These are phyloP conservation scores for Ophiorrhiza pumila DNA, from an alignment of 257 asterid genomes.

Conservation along the genomic window DNA sequence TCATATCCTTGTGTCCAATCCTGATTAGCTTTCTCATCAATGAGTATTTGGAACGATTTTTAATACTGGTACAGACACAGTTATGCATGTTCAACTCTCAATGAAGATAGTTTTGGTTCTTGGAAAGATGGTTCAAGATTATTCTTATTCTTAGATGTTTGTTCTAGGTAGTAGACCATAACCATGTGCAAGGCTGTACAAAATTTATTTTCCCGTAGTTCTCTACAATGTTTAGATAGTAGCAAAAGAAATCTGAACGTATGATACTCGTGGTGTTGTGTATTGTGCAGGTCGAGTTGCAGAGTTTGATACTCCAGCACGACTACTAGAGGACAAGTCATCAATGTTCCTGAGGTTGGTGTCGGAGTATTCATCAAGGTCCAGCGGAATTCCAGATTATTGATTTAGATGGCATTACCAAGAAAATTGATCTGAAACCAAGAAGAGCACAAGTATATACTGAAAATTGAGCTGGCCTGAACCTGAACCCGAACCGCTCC, in stretches of 20 bases:
- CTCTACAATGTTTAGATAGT: no score
- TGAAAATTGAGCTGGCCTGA: constrained; percentile 2
- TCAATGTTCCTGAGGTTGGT: constrained; percentile 97
- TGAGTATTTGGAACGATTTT: background rate
- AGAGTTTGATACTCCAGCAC: constrained; percentile 83
- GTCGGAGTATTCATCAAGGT: constrained; percentile 79
- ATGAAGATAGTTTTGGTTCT: background rate
- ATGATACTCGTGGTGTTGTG: background rate
- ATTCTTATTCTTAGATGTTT: background rate
- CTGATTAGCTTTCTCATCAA: background rate
- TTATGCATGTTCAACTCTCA: background rate
- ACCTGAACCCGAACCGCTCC: no score
- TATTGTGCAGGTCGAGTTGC: constrained; percentile 78
- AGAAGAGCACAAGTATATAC: constrained; percentile 8
- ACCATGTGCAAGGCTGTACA: background rate
- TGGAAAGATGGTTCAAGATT: background rate
- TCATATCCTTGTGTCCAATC: background rate
- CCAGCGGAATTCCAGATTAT: constrained; percentile 56
- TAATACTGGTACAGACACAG: background rate
- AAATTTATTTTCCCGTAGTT: no score
- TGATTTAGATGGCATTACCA: constrained; percentile 26
- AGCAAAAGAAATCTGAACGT: background rate
- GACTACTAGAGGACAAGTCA: constrained; percentile 85
- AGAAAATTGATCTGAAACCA: constrained; percentile 12
- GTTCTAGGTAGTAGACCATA: background rate